A percentile compares a stretch with the other conserved stretches of the same genome.
Evolutionary conservation across 2,329 filamentous ascomycete species (phyloP).

Genomic region (Exophiala xenobiotica): DNA sequence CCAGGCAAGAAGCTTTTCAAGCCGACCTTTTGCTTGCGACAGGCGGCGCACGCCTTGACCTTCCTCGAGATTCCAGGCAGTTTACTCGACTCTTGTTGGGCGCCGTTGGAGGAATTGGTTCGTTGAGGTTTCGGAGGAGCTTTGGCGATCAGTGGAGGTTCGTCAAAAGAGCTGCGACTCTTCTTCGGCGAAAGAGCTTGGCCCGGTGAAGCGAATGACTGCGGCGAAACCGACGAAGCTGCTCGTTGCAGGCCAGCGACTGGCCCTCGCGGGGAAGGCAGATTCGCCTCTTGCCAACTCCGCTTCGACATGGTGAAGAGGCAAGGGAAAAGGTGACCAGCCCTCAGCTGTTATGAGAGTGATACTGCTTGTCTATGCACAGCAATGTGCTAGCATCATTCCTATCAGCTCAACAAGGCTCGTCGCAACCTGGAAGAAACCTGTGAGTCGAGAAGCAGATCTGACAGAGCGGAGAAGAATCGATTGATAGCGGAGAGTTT

Average conservation of each 20-base stretch:
- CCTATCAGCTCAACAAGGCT: no score
- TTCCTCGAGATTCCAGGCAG: conserved; percentile 41
- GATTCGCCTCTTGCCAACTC: conserved; percentile 31
- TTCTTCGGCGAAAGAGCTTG: conserved; percentile 28
- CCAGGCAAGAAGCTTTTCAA: background rate
- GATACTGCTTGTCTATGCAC: no score
- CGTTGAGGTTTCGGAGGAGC: conserved; percentile 20
- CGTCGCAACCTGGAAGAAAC: no score
- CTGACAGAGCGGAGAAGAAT: background rate
- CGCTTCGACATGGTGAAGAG: conserved; percentile 30
- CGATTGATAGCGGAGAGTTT: background rate
- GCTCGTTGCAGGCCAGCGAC: conserved; percentile 13
- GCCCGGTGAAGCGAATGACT: conserved; percentile 22
- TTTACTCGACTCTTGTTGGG: conserved; percentile 18
- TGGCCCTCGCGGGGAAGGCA: conserved; percentile 28
- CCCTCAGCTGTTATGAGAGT: no score
- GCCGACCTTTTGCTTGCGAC: conserved; percentile 53
- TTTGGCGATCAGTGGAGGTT: conserved; percentile 23
- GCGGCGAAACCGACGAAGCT: conserved; percentile 19
- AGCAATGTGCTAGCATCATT: no score
- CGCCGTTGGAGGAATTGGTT: conserved; percentile 25
- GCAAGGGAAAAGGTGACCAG: no score
- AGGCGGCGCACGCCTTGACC: conserved; percentile 53
- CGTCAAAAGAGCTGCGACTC: conserved; percentile 25
- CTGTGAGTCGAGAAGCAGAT: no score